Percentiles rank a stretch among this genome's conserved stretches.
Evolutionary conservation across 805 yeast genomes (phyloP).

Genomic region (Kuraishia hungarica): DNA sequence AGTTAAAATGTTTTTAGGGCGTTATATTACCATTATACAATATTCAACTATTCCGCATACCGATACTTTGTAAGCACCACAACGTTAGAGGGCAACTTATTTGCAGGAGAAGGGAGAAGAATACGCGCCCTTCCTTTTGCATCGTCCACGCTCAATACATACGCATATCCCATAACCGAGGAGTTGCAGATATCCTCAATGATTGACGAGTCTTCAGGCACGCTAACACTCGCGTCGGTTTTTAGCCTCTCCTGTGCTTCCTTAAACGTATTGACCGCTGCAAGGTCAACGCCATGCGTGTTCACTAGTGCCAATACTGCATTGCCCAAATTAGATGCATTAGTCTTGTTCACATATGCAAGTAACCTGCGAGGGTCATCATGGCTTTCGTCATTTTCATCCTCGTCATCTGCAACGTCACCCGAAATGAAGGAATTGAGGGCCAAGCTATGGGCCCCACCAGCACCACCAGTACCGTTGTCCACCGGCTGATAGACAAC

Average conservation of each 20-base stretch:
- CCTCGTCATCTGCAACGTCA: slow-evolving; percentile 16
- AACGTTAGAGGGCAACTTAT: slow-evolving; percentile 62
- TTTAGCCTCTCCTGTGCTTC: slow-evolving; percentile 5
- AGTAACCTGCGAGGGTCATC: slow-evolving; percentile 7
- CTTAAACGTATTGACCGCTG: slow-evolving; percentile 4
- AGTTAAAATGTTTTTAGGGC: no score
- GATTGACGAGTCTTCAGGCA: slow-evolving; percentile 30
- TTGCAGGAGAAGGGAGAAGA: slow-evolving; percentile 81
- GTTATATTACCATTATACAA: no score
- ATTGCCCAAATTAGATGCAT: slow-evolving; percentile 56
- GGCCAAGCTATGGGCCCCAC: background rate
- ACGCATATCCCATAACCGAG: slow-evolving; percentile 72
- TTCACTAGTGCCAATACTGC: slow-evolving; percentile 61
- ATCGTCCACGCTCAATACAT: slow-evolving; percentile 57
- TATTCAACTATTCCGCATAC: slow-evolving; percentile 58
- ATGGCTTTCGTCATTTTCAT: slow-evolving; percentile 7
- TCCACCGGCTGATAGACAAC: slow-evolving; percentile 53
- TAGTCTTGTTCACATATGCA: slow-evolving; percentile 30
- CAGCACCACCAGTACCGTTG: slow-evolving; percentile 5
- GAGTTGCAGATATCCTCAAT: slow-evolving; percentile 42
- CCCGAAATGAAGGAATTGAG: slow-evolving; percentile 16
- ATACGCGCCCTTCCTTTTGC: slow-evolving; percentile 57
- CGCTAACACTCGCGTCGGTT: slow-evolving; percentile 19
- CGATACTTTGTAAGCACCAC: slow-evolving; percentile 71
- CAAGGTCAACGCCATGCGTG: slow-evolving; percentile 22